Evolutionary conservation across 345 rosid genomes (phyloP), one percentile per base, ranked within the genome.

Genomic region (Populus euphratica): DNA sequence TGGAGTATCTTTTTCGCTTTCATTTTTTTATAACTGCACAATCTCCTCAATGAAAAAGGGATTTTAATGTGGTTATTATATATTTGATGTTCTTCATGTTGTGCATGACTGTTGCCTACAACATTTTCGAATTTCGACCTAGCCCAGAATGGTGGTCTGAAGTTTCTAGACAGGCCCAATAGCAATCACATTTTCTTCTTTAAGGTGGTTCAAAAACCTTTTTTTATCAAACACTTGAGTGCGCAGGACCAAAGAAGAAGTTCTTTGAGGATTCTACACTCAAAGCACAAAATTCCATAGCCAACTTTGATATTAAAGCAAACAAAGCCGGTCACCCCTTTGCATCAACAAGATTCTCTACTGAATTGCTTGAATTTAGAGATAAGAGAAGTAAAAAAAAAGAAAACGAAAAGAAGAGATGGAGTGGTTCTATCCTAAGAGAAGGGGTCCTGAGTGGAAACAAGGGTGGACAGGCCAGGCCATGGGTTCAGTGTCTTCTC

Each of bases 381-480:
- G 18, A 12, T 0, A 11, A 23, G 5, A 73, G 43, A 18, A 31
- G 33, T 0, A 3, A 31, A 2, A 31, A 0, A 33, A 4, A 33
- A 33, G n/a, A 29, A 21, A 16, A 43, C 27, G 29, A 27, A 27
- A 8, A 10, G 35, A 10, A 17, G 41, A 31, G 78, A 87, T 85
- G 91, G 93, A 90, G n/a, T 87, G 90, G 91, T 64, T 85, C 4
- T 79, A 86, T 63, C 81, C 88, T 0, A 85, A 29, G 70, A 87
- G 90, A 84, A 86, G 90, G 72, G 90, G 88, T 39, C 90, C 89
- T 2, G 81, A 86, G 41, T 87, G 91, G 90, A 90, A 88, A 81
- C 88, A 83, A 20, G 87, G 90, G 16, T 85, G 91, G 91, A 56
- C 84, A 47, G 78, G 78, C 71, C 85, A 83, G 61, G 84, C 88